Evolutionary conservation across 2,329 filamentous ascomycete species (phyloP), one percentile per base, ranked within the genome.

Genomic region (Coniella lustricola): DNA sequence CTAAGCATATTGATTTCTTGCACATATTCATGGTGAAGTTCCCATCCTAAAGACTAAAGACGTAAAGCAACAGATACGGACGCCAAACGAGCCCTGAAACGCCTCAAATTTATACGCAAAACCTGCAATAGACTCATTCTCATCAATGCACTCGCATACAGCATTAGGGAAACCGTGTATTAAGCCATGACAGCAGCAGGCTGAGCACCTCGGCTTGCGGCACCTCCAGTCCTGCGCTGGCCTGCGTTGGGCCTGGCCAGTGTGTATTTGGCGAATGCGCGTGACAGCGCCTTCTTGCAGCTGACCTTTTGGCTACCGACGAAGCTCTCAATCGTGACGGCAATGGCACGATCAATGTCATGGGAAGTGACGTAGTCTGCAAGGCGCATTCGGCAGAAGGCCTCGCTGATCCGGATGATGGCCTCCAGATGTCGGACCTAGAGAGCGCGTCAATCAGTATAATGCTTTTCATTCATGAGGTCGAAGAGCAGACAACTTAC

Each of bases 351-450:
- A 67, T 98, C 93, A 59, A 98, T 95, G 62, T 98, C 93, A 51
- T 86, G 80, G 2, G 86, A 71, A 5, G 85, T 85, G 67, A 91
- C 95, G 72, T 95, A 97, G 57, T 98, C 93, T 0, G 87, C 93
- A n/a, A 98, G 75, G 13, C 93, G 85, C 93, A 98, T 98, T 62
- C 95, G 91, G 68, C 87, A 94, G 71, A 98, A 98, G 0, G 90
- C 73, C 66, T 98, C 93, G 49, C 84, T 84, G 62, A 95, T 95
- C 62, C 93, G 88, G 72, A 98, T 94, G 62, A 97, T 96, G 54
- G 91, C 91, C 76, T 98, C 93, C 31, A 98, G 75, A 71, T 98
- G 93, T 73, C 93, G 90, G 56, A 96, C 88, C 90, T 95, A 48
- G 44, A 37, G 18, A 10, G 10, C 17, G n/a, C 8, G 12, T 2